phyloP scores from a whole-genome alignment of 2,329 filamentous ascomycete genomes.

The Colletotrichum spaethianum region DNA sequence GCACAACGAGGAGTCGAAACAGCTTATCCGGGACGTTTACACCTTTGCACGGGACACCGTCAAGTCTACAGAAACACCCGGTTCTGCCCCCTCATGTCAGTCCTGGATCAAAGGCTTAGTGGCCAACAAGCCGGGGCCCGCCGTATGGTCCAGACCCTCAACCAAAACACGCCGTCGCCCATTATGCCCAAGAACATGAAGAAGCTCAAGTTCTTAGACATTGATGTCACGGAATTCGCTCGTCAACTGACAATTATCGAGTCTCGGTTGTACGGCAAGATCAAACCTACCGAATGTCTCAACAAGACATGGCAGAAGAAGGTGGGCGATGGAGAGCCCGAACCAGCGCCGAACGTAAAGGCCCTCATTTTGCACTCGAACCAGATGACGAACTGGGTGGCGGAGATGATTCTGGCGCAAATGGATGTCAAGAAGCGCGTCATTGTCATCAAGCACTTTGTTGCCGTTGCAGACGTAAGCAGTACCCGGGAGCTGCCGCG shows the following conservation, averaged over 20 bases:
- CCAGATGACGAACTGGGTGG: constrained; percentile 99
- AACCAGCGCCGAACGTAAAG: constrained; percentile 94
- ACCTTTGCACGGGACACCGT: constrained; percentile 93
- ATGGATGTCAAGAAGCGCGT: constrained; percentile 96
- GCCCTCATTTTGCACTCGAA: constrained; percentile 97
- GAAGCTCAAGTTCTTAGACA: constrained; percentile 98
- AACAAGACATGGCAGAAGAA: constrained; percentile 99
- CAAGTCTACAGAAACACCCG: constrained; percentile 93
- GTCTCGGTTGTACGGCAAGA: constrained; percentile 93
- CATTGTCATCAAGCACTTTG: constrained; percentile 98
- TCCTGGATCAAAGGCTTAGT: constrained; percentile 89
- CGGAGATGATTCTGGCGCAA: constrained; percentile 98
- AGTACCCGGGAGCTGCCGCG: not conserved
- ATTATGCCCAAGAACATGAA: constrained; percentile 99
- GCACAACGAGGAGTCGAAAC: constrained; percentile 84
- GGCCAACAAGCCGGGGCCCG: constrained; percentile 91
- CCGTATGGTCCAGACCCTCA: constrained; percentile 88
- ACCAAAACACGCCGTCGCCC: constrained; percentile 84
- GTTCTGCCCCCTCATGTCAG: constrained; percentile 87
- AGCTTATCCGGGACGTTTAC: constrained; percentile 90
- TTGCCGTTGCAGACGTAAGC: constrained; percentile 93
- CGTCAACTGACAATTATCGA: constrained; percentile 97
- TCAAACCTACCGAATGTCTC: constrained; percentile 94
- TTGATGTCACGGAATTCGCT: constrained; percentile 96
- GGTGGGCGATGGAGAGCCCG: constrained; percentile 82